Conservation (phyloP, 352 stramenopile genomes). For the Blastocystis sp. region DNA sequence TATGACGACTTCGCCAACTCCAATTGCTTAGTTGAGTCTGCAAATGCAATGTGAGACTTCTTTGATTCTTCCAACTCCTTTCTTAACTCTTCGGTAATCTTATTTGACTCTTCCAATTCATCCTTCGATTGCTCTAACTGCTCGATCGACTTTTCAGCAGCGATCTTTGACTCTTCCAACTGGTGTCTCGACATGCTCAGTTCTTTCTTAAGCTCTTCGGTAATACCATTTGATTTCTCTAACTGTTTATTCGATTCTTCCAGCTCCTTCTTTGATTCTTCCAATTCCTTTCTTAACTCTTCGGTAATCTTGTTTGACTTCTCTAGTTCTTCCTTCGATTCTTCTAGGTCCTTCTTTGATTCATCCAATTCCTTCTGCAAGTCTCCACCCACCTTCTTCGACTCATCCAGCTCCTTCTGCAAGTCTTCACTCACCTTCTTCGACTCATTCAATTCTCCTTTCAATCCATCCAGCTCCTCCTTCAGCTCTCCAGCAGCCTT, state of each 20-base stretch:
- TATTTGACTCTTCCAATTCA: conserved; percentile 54
- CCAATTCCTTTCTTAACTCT: conserved; percentile 10
- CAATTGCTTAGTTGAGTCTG: too few species aligned
- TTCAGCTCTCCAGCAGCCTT: conserved; percentile 20
- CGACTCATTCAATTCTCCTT: conserved; percentile 52
- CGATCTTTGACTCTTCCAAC: neutral
- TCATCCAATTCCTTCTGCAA: conserved; percentile 10
- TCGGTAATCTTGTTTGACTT: neutral
- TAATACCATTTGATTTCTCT: conserved; percentile 36
- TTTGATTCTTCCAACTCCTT: too few species aligned
- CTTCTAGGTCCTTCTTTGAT: conserved; percentile 60
- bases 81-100: neutral
- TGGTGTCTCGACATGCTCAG: neutral
- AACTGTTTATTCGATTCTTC: conserved; percentile 52
- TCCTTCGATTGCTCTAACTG: neutral
- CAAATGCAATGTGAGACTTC: too few species aligned
- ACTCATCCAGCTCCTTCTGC: conserved; percentile 61
- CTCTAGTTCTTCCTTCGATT: conserved; percentile 58
- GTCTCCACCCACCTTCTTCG: neutral
- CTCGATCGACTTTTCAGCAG: too few species aligned
- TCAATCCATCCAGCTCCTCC: conserved; percentile 59
- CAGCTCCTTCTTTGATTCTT: conserved; percentile 26
- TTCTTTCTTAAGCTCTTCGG: neutral
- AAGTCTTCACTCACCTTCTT: conserved; percentile 53
- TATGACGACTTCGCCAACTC: too few species aligned